phyloP scores from a whole-genome alignment of 371 early-diverging fungal species.

The Mortierella sp. region DNA sequence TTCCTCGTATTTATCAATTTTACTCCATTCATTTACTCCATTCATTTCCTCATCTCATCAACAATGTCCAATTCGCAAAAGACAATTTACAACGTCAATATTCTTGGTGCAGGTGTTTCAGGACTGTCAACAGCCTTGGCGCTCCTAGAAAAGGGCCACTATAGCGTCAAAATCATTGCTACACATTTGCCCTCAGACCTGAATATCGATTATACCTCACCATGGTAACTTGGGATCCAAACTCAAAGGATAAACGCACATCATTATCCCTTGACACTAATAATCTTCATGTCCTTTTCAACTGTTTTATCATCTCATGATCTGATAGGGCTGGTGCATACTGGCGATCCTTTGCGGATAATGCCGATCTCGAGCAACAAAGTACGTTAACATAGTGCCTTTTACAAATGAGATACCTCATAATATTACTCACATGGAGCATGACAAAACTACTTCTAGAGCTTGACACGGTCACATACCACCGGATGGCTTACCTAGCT shows the following conservation, averaged over 20 bases:
- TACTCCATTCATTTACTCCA: neutral
- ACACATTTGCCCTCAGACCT: conserved; percentile 70
- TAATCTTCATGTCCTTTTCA: neutral
- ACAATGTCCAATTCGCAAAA: conserved; percentile 41
- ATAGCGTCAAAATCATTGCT: conserved; percentile 68
- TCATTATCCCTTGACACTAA: conserved; percentile 1
- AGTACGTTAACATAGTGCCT: conserved; percentile 32
- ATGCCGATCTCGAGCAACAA: conserved; percentile 58
- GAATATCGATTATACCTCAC: conserved; percentile 76
- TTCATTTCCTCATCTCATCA: neutral
- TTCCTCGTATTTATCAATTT: neutral
- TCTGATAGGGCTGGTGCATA: conserved; percentile 74
- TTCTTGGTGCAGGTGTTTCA: conserved; percentile 84
- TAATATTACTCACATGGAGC: neutral
- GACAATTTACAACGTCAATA: conserved; percentile 53
- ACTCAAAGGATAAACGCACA: conserved; percentile 1
- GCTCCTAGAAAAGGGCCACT: conserved; percentile 60
- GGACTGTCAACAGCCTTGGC: conserved; percentile 77
- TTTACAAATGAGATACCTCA: neutral
- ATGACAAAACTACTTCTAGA: conserved; percentile 52
- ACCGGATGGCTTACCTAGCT: conserved; percentile 60
- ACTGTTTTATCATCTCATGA: neutral
- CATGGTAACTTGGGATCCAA: conserved; percentile 56
- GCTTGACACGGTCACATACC: conserved; percentile 62
- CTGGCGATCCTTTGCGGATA: conserved; percentile 68